These are phyloP conservation scores for Waltergamsia citrina DNA, from an alignment of 2,329 filamentous ascomycete genomes.

Conservation along the genomic window DNA sequence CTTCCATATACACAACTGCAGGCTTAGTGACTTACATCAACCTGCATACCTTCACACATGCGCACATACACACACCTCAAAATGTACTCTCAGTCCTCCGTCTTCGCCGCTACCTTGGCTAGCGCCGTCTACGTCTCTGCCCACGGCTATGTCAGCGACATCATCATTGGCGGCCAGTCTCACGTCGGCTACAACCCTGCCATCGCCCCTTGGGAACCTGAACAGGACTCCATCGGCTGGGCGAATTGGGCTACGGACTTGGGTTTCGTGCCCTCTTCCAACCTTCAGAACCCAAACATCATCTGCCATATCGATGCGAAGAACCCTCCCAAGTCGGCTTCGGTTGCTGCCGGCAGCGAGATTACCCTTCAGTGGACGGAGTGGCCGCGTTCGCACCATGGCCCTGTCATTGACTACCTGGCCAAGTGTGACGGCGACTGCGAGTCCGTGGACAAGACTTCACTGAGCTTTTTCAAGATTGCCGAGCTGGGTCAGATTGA, in stretches of 20 bases:
- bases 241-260: conserved; percentile 11
- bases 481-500: conserved; percentile 37
- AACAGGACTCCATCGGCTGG: conserved; percentile 7
- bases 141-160: conserved; percentile 7
- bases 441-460: conserved; percentile 35
- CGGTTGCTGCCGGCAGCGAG: conserved; percentile 9
- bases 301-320: conserved; percentile 25
- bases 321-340: conserved; percentile 13
- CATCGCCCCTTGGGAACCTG: conserved; percentile 3
- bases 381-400: conserved; percentile 53
- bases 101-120: conserved; percentile 2
- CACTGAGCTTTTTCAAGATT: conserved; percentile 51
- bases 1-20: conserved; percentile 1
- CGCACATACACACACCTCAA: background rate
- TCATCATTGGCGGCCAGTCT: conserved; percentile 4
- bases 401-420: conserved; percentile 49
- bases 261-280: conserved; percentile 27
- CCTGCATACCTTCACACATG: too few relatives aligned
- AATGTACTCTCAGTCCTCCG: conserved; percentile 1
- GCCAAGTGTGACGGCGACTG: conserved; percentile 41
- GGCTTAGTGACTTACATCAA: background rate
- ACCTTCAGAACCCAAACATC: conserved; percentile 22
- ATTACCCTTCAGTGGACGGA: conserved; percentile 40
- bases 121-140: conserved; percentile 5
- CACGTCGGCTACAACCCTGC: conserved; percentile 7